Base-by-base conservation (phyloP, 805 yeast species). In the Spathaspora passalidarum region DNA sequence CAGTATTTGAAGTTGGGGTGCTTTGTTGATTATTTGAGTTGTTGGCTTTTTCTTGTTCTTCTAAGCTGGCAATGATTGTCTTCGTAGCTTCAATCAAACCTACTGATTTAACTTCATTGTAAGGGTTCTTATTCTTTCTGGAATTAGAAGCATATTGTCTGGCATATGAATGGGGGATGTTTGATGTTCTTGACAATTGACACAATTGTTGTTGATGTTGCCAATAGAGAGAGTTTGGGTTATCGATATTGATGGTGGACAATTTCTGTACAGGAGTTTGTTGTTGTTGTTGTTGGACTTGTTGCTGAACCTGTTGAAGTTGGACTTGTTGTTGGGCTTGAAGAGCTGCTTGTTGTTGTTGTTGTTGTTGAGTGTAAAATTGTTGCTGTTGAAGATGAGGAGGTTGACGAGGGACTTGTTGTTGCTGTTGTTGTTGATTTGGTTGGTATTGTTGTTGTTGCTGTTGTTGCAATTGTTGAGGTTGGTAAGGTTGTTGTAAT, bases 141-240 rank as follows among this genome's bases (percentile, higher is more conserved):
- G 86, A 83, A 45, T 80, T 73, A 11, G 82, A 70, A 5, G 96
- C 96, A 22, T 89, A 90, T 51, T 82, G 81, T 48, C 96, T 77
- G 3, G 96, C 96, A 66, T 87, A 88, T 58, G 76, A 83, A 65
- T 88, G 96, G 3, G 95, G 87, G 20, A 78, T 63, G 55, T 78
- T 80, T 23, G 87, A 77, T 17, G 58, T 53, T 61, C 94, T 78
- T 4, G 94, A 84, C 41, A 85, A 63, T 50, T 82, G 88, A 22
- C 81, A 84, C 48, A 89, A 73, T 60, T 83, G 89, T 40, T 73
- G 67, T 66, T 88, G 96, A 60, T 86, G 91, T 62, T 82, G 86
- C 96, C 96, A 88, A 56, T 77, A 76, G 7, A 73, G 55, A 2
- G 83, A 68, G 38, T 59, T 64, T 16, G 75, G 72, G 44, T 63